Conservation (phyloP, 129 eudicot genomes). For the Chrysanthemum makinoi region DNA sequence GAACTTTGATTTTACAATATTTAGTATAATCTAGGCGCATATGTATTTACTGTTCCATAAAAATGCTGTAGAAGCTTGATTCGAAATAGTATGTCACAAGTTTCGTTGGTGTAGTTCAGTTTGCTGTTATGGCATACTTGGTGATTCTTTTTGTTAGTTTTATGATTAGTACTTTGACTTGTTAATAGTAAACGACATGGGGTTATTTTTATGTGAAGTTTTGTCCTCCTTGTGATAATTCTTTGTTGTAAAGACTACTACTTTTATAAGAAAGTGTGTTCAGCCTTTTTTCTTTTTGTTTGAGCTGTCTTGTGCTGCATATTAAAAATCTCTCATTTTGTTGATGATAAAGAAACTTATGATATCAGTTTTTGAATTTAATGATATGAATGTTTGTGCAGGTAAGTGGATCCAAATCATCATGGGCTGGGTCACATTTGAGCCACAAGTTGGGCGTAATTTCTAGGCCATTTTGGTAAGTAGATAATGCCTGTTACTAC, state of each 20-base stretch:
- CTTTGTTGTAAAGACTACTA: neutral
- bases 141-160: neutral
- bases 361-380: neutral
- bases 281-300: neutral
- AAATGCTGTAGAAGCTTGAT: neutral
- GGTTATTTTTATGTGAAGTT: too few relatives aligned
- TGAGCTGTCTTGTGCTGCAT: neutral
- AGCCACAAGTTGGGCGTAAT: conserved; percentile 50
- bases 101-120: neutral
- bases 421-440: conserved; percentile 36
- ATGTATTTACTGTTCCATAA: neutral
- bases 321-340: neutral
- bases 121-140: neutral
- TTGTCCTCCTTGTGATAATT: neutral
- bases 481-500: neutral
- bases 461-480: conserved; percentile 77
- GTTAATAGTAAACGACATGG: too few relatives aligned
- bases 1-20: neutral
- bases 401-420: conserved; percentile 56
- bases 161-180: neutral
- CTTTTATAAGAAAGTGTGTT: too few relatives aligned
- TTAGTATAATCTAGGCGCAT: neutral
- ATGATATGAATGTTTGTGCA: conserved; percentile 25
- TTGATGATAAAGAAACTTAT: neutral
- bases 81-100: neutral